phyloP scores from a whole-genome alignment of 2,329 filamentous ascomycete genomes.

The Aspergillus piperis region DNA sequence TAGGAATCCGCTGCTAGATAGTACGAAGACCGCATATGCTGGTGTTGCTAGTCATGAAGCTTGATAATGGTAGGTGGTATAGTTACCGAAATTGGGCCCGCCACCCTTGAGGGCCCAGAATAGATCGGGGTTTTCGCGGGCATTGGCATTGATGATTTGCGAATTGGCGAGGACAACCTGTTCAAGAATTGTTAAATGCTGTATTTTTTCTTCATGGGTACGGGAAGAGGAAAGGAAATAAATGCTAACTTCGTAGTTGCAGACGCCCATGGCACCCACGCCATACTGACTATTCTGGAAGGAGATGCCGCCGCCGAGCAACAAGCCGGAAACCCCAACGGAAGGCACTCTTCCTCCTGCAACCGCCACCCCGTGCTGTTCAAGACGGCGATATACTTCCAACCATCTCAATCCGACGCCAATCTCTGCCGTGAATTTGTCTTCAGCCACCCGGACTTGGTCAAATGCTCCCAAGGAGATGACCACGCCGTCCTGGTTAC shows the following conservation, averaged over 20 bases:
- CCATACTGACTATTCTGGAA: constrained; percentile 22
- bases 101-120: constrained; percentile 37
- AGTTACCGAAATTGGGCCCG: constrained; percentile 31
- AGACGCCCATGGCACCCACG: constrained; percentile 15
- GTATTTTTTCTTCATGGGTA: not conserved
- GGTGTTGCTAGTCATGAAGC: not conserved
- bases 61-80: not conserved
- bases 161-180: constrained; percentile 23
- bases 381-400: constrained; percentile 45
- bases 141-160: constrained; percentile 18
- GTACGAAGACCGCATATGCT: not conserved
- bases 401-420: constrained; percentile 51
- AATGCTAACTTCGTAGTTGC: constrained; percentile 19
- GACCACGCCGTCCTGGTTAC: constrained; percentile 43
- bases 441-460: constrained; percentile 34
- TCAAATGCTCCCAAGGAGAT: constrained; percentile 52
- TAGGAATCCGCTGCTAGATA: not conserved
- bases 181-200: not conserved
- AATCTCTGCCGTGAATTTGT: constrained; percentile 42
- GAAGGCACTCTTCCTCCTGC: constrained; percentile 47
- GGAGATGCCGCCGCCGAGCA: constrained; percentile 41
- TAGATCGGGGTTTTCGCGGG: constrained; percentile 25
- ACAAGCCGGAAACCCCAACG: constrained; percentile 50
- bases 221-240: not conserved
- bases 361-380: constrained; percentile 43